Percentiles rank a stretch among this genome's conserved stretches.
Conservation (phyloP, 2,329 filamentous ascomycete species). For the Aspergillus ochraceus region DNA sequence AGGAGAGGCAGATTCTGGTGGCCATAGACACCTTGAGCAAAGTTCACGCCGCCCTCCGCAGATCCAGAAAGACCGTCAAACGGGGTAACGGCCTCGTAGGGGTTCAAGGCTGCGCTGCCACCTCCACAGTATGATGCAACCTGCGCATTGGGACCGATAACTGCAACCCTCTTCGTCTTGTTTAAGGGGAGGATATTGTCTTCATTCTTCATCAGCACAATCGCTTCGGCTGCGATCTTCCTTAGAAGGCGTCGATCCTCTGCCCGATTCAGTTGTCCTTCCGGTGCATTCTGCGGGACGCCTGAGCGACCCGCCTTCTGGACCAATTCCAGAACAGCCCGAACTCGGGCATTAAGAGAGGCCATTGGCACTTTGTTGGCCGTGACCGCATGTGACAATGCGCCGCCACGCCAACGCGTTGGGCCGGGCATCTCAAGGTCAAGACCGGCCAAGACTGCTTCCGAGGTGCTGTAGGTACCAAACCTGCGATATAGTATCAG, state of each 20-base stretch:
- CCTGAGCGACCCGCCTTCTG: conserved; percentile 57
- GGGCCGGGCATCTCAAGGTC: conserved; percentile 52
- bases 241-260: conserved; percentile 66
- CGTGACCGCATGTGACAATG: conserved; percentile 46
- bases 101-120: conserved; percentile 58
- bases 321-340: conserved; percentile 58
- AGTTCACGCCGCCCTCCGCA: conserved; percentile 42
- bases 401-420: conserved; percentile 42
- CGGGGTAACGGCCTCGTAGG: conserved; percentile 48
- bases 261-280: conserved; percentile 57
- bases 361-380: conserved; percentile 59
- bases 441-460: conserved; percentile 46
- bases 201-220: conserved; percentile 74
- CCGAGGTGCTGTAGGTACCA: conserved; percentile 47
- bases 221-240: conserved; percentile 66
- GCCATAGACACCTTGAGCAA: conserved; percentile 63
- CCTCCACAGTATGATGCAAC: conserved; percentile 57
- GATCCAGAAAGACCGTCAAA: conserved; percentile 45
- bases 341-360: conserved; percentile 59
- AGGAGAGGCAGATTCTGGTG: conserved; percentile 65
- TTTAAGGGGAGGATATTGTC: conserved; percentile 60
- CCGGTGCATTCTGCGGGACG: conserved; percentile 56
- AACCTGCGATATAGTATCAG: conserved; percentile 31
- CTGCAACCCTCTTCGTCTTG: conserved; percentile 47
- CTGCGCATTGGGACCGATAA: conserved; percentile 59